Evolutionary conservation across 257 asterid genomes (phyloP).

Genomic region (Penstemon davidsonii): DNA sequence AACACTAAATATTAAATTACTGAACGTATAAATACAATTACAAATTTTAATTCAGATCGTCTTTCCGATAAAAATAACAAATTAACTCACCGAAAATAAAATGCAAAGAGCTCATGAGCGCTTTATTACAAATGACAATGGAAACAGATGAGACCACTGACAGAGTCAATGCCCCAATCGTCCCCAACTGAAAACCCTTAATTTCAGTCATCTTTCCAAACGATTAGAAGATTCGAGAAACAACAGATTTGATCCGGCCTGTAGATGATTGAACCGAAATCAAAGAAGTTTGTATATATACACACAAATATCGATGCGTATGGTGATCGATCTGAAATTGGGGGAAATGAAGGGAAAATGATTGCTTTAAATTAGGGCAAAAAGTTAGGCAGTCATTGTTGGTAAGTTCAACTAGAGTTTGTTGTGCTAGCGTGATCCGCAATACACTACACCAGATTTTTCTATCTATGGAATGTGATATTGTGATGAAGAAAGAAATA

Average conservation of each 20-base stretch:
- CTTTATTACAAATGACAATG: conserved; percentile 80
- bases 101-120: conserved; percentile 77
- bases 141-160: conserved; percentile 87
- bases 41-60: not conserved
- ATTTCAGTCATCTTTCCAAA: conserved; percentile 56
- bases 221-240: conserved; percentile 2
- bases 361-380: conserved; percentile 37
- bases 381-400: conserved; percentile 31
- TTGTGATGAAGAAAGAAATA: no score
- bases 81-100: conserved; percentile 72
- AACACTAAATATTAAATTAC: conserved; percentile 8
- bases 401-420: conserved; percentile 36
- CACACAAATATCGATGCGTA: conserved; percentile 8
- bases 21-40: not conserved
- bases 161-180: conserved; percentile 72
- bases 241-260: not conserved
- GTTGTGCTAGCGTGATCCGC: conserved; percentile 25
- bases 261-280: conserved; percentile 2
- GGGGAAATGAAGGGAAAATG: conserved; percentile 14
- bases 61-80: conserved; percentile 4
- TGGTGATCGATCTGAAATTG: conserved; percentile 33
- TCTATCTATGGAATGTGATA: not conserved
- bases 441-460: conserved; percentile 16
- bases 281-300: not conserved
- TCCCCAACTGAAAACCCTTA: conserved; percentile 70